Evolutionary conservation across 768 basidiomycete genomes (phyloP).

Genomic region (Suillus decipiens): DNA sequence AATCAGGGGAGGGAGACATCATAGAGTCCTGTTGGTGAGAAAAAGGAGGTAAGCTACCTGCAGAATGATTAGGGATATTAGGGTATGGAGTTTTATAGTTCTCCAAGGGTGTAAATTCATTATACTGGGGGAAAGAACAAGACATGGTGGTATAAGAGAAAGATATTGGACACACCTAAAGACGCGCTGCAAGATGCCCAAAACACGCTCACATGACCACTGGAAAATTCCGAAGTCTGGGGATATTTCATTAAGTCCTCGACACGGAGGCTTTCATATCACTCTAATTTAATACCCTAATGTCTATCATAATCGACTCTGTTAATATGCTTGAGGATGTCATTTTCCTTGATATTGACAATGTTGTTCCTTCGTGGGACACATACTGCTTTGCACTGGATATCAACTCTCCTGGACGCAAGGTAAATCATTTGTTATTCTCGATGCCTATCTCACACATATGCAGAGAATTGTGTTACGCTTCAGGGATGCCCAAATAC

Average conservation of each 20-base stretch:
- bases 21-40: background rate
- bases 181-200: background rate
- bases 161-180: background rate
- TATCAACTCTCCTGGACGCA: background rate
- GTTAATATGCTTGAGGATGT: constrained; percentile 2
- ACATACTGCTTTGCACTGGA: constrained; percentile 6
- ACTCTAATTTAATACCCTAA: background rate
- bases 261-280: background rate
- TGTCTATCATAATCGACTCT: background rate
- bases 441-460: background rate
- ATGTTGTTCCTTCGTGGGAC: background rate
- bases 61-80: background rate
- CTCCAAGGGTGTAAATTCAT: constrained; percentile 9
- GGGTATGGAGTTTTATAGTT: constrained; percentile 8
- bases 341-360: constrained; percentile 5
- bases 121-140: constrained; percentile 1
- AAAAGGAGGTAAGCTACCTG: background rate
- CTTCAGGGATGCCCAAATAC: background rate
- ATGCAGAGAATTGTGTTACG: background rate
- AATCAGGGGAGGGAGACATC: background rate
- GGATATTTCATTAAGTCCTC: constrained; percentile 1
- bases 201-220: background rate
- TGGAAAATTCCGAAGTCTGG: background rate
- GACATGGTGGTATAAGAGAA: constrained; percentile 4
- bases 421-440: constrained; percentile 2